phyloP scores from a whole-genome alignment of 192 early-diverging fungal species.

The Backusella tarrabulga region DNA sequence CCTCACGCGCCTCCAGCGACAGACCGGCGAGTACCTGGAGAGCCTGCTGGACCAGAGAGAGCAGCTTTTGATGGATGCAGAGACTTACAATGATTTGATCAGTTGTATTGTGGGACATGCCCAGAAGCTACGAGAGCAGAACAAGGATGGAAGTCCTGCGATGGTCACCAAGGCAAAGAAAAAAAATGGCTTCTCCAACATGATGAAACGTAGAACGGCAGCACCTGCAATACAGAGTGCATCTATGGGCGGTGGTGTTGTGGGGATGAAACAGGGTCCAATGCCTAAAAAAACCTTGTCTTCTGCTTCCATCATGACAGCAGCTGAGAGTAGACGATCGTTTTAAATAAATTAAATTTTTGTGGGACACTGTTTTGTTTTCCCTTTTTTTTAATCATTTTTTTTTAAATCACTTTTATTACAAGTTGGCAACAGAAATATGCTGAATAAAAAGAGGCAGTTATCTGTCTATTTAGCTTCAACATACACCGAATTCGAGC shows the following conservation, averaged over 20 bases:
- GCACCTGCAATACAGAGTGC: not conserved
- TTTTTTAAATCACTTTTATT: not conserved
- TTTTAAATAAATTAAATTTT: slow-evolving; percentile 10
- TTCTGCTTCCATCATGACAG: slow-evolving; percentile 2
- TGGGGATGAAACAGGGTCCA: slow-evolving; percentile 23
- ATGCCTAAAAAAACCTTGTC: slow-evolving; percentile 7
- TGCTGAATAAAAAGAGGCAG: slow-evolving; percentile 7
- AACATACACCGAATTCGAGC: slow-evolving; percentile 18
- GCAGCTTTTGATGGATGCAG: slow-evolving; percentile 60
- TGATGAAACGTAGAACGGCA: slow-evolving; percentile 16
- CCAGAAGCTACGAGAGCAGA: slow-evolving; percentile 37
- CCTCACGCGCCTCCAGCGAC: slow-evolving; percentile 45
- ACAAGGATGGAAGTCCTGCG: slow-evolving; percentile 35
- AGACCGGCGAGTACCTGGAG: slow-evolving; percentile 51
- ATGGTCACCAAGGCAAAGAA: slow-evolving; percentile 34
- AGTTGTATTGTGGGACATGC: slow-evolving; percentile 57
- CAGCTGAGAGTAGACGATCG: slow-evolving; percentile 16
- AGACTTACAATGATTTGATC: slow-evolving; percentile 61
- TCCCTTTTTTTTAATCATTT: not conserved
- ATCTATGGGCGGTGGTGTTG: slow-evolving; percentile 38
- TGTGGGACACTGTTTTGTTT: not conserved
- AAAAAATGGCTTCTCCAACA: slow-evolving; percentile 19
- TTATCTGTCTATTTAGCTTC: slow-evolving; percentile 8
- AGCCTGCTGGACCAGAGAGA: slow-evolving; percentile 60
- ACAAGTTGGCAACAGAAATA: not conserved